These are phyloP conservation scores for Cyclotella cryptica DNA, from an alignment of 108 stramenopile species.

Conservation along the genomic window DNA sequence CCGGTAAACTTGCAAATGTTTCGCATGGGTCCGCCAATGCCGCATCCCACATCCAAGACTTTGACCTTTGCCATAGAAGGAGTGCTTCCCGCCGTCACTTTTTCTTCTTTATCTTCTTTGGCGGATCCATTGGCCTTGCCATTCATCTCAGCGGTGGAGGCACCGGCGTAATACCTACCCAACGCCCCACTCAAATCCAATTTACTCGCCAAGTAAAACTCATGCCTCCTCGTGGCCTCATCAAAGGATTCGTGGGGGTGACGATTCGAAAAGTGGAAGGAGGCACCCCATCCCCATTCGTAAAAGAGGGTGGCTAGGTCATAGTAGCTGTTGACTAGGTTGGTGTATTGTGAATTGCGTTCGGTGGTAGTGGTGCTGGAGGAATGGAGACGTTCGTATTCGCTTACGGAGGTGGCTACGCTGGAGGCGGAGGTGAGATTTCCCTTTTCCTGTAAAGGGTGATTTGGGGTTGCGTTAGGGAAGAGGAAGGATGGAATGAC, in stretches of 20 bases:
- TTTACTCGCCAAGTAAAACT: conserved; percentile 82
- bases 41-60: conserved; percentile 93
- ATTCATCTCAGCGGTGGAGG: background rate
- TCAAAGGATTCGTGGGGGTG: conserved; percentile 77
- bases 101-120: background rate
- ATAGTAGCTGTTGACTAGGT: conserved; percentile 88
- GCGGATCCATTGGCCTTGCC: background rate
- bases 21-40: conserved; percentile 96
- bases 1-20: conserved; percentile 90
- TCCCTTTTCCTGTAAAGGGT: conserved; percentile 51
- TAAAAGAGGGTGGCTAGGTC: conserved; percentile 96
- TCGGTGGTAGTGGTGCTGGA: conserved; percentile 35
- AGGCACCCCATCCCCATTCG: conserved; percentile 94
- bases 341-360: conserved; percentile 74
- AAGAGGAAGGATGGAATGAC: background rate
- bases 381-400: conserved; percentile 62
- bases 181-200: conserved; percentile 51
- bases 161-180: too few species aligned
- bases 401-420: conserved; percentile 59
- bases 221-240: conserved; percentile 90
- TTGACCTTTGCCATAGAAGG: conserved; percentile 48
- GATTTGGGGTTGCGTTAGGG: background rate
- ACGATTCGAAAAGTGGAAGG: conserved; percentile 94
- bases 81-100: too few species aligned
- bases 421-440: conserved; percentile 48